Evolutionary conservation across 2,329 filamentous ascomycete genomes (phyloP).

Genomic region (Ascocoryne sarcoides): DNA sequence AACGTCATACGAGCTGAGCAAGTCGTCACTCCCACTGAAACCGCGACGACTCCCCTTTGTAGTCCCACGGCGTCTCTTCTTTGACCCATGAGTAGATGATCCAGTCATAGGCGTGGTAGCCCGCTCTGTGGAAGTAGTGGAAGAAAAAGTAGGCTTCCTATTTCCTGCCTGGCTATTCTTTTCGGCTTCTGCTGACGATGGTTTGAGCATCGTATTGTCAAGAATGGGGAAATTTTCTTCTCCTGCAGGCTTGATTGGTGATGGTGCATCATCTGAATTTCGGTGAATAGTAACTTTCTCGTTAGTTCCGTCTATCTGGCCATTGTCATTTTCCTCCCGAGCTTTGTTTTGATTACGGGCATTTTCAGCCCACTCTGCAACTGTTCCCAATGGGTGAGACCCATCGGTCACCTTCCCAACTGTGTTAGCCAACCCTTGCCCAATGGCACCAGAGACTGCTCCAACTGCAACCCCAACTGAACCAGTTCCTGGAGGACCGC

Average conservation of each 20-base stretch:
- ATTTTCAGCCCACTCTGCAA: slow-evolving; percentile 22
- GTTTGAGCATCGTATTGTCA: slow-evolving; percentile 26
- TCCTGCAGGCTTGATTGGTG: slow-evolving; percentile 35
- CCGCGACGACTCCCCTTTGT: slow-evolving; percentile 56
- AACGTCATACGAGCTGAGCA: slow-evolving; percentile 66
- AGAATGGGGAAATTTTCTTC: slow-evolving; percentile 40
- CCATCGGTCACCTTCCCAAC: slow-evolving; percentile 20
- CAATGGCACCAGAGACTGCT: slow-evolving; percentile 1
- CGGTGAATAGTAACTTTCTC: slow-evolving; percentile 17
- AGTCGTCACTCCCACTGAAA: slow-evolving; percentile 60
- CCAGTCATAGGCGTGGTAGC: not conserved
- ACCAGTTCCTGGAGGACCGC: slow-evolving; percentile 24
- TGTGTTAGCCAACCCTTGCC: slow-evolving; percentile 15
- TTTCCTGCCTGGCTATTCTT: slow-evolving; percentile 32
- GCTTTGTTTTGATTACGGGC: slow-evolving; percentile 17
- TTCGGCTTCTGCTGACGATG: slow-evolving; percentile 19
- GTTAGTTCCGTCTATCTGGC: slow-evolving; percentile 17
- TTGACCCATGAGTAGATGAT: slow-evolving; percentile 10
- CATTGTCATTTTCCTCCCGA: slow-evolving; percentile 15
- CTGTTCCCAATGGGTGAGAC: slow-evolving; percentile 19
- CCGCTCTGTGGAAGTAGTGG: slow-evolving; percentile 22
- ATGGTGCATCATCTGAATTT: slow-evolving; percentile 30
- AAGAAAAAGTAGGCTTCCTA: slow-evolving; percentile 48
- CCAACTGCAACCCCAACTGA: slow-evolving; percentile 5
- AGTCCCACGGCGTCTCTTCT: slow-evolving; percentile 56